These are phyloP conservation scores for Ormosia semicastrata DNA, from an alignment of 306 rosid species.

Conservation along the genomic window DNA sequence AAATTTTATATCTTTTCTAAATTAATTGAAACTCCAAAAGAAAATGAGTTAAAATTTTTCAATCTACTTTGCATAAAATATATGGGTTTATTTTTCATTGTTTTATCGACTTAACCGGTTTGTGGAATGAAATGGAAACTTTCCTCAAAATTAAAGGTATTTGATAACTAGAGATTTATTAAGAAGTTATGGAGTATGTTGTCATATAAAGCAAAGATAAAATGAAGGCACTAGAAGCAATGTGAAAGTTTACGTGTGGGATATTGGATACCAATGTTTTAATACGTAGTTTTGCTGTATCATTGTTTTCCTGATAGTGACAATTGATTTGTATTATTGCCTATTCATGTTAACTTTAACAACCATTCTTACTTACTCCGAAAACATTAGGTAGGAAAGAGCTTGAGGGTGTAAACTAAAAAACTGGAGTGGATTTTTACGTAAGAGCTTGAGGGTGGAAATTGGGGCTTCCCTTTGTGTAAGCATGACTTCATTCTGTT, in stretches of 20 bases:
- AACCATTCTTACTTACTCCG: background rate
- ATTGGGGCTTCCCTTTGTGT: constrained; percentile 3
- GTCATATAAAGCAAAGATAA: background rate
- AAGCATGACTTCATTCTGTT: background rate
- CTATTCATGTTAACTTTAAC: background rate
- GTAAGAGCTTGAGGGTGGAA: background rate
- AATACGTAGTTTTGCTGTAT: background rate
- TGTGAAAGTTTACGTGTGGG: background rate
- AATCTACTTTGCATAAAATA: background rate
- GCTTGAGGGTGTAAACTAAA: background rate
- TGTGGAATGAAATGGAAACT: background rate
- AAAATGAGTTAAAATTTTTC: background rate
- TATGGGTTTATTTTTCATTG: background rate
- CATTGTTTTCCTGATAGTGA: constrained; percentile 11
- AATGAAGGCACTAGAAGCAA: background rate
- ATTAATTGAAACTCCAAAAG: background rate
- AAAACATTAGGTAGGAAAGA: constrained; percentile 40
- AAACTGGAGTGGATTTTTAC: background rate
- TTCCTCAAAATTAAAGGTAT: background rate
- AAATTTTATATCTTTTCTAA: background rate
- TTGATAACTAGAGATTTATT: background rate
- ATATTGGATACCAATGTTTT: constrained; percentile 1
- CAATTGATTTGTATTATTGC: background rate
- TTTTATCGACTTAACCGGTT: background rate
- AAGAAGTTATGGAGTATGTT: background rate